A percentile compares a stretch with the other conserved stretches of the same genome.
Evolutionary conservation across 2,329 filamentous ascomycete species (phyloP).

Genomic region (Colletotrichum sp.): DNA sequence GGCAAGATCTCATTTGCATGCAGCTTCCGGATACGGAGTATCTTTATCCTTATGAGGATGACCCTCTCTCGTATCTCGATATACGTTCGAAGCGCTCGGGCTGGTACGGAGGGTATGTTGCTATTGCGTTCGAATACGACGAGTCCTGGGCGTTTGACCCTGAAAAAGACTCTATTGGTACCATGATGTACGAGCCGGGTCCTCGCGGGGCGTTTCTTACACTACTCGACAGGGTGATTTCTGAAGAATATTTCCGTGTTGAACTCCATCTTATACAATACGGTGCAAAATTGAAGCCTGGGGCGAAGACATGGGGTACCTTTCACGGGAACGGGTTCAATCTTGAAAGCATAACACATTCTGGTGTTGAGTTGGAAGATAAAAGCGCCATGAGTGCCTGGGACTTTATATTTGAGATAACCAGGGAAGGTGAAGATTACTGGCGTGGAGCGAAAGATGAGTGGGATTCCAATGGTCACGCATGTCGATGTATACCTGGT

Average conservation of each 20-base stretch:
- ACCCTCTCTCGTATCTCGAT: background rate
- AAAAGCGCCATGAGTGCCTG: background rate
- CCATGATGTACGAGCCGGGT: background rate
- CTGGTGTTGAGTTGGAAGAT: background rate
- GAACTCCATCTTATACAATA: background rate
- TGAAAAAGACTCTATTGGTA: background rate
- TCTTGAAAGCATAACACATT: background rate
- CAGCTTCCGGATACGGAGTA: background rate
- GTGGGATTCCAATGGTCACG: background rate
- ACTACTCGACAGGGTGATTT: background rate
- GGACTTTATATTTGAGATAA: background rate
- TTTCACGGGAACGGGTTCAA: background rate
- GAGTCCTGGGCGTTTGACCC: background rate
- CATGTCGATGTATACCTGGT: too few relatives aligned
- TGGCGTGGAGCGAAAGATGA: background rate
- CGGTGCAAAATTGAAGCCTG: background rate
- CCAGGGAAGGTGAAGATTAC: accelerated
- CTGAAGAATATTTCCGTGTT: accelerated
- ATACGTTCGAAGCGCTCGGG: too few relatives aligned
- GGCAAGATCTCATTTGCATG: background rate
- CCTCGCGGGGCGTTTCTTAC: background rate
- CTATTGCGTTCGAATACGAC: background rate
- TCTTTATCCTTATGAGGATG: accelerated
- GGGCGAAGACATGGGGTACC: accelerated
- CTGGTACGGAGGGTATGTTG: too few relatives aligned